Percentiles rank a stretch among this genome's conserved stretches.
Evolutionary conservation across 495 filamentous ascomycete genomes (phyloP).

Genomic region (Arthonia radiata): DNA sequence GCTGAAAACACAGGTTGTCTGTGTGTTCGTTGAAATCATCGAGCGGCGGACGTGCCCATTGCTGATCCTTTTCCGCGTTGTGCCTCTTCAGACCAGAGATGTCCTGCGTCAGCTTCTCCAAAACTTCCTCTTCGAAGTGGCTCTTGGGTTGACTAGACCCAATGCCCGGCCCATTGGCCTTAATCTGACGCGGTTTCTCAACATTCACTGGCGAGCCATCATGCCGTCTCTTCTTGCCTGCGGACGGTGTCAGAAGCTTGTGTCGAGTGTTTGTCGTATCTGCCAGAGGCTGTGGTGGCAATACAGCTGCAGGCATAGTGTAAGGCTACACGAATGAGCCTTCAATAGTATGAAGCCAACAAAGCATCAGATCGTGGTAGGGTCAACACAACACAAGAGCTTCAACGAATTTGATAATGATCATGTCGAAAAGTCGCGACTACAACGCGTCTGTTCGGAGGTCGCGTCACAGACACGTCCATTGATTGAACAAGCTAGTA

Average conservation of each 20-base stretch:
- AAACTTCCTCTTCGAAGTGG: slow-evolving; percentile 75
- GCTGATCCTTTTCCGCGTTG: slow-evolving; percentile 81
- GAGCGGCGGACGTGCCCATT: slow-evolving; percentile 65
- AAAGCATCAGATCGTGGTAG: no score
- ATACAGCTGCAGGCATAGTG: slow-evolving; percentile 24
- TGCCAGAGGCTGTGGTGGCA: slow-evolving; percentile 26
- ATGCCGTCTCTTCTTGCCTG: slow-evolving; percentile 57
- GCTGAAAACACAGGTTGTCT: slow-evolving; percentile 66
- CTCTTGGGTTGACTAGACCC: slow-evolving; percentile 71
- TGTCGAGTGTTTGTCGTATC: slow-evolving; percentile 29
- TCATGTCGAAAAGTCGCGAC: no score
- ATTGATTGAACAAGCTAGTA: no score
- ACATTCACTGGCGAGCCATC: slow-evolving; percentile 25
- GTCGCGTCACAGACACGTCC: no score
- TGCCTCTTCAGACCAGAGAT: slow-evolving; percentile 57
- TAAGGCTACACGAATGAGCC: neutral
- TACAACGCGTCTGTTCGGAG: no score
- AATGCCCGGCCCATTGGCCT: slow-evolving; percentile 27
- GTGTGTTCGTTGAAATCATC: slow-evolving; percentile 43
- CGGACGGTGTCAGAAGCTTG: slow-evolving; percentile 21
- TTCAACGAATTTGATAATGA: no score
- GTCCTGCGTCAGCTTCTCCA: slow-evolving; percentile 87
- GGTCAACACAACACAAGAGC: neutral
- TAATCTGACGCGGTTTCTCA: slow-evolving; percentile 29
- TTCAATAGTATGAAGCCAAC: no score